phyloP scores from a whole-genome alignment of 2,329 filamentous ascomycete genomes.

The Fusarium sp. region DNA sequence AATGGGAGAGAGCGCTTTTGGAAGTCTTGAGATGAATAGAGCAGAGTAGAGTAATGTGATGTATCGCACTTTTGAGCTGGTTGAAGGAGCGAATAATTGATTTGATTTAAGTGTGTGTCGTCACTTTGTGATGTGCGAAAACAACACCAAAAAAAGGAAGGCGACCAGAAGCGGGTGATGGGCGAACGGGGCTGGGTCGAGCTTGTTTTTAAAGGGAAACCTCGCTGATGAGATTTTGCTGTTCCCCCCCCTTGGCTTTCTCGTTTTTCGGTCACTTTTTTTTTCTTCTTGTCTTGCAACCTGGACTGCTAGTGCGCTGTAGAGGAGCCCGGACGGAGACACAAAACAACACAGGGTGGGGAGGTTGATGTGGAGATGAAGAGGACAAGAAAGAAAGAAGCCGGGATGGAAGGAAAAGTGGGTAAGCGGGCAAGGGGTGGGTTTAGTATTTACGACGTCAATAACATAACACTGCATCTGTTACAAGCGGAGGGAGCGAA shows the following conservation, averaged over 20 bases:
- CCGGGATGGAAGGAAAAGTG: constrained; percentile 24
- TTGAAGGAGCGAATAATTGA: neutral
- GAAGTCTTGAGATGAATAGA: neutral
- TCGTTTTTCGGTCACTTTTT: constrained; percentile 8
- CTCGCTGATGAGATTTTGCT: constrained; percentile 19
- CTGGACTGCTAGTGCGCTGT: constrained; percentile 26
- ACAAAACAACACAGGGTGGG: constrained; percentile 32
- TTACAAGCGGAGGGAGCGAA: constrained; percentile 36
- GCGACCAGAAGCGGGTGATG: constrained; percentile 23
- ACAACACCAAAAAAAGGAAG: constrained; percentile 33
- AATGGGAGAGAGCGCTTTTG: constrained; percentile 11
- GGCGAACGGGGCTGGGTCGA: constrained; percentile 28
- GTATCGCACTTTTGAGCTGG: neutral
- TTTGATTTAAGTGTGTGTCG: constrained; percentile 23
- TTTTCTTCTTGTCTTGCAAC: constrained; percentile 1
- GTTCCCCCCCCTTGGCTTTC: neutral
- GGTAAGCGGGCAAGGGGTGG: constrained; percentile 10
- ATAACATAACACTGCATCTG: constrained; percentile 23
- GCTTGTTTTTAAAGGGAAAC: constrained; percentile 40
- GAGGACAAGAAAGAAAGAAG: constrained; percentile 28
- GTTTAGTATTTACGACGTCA: constrained; percentile 34
- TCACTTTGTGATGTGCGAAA: constrained; percentile 32
- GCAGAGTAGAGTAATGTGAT: neutral
- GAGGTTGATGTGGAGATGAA: constrained; percentile 39
- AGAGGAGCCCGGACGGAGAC: constrained; percentile 32